These are phyloP conservation scores for Corynespora cassiicola DNA, from an alignment of 2,329 filamentous ascomycete genomes.

Conservation along the genomic window DNA sequence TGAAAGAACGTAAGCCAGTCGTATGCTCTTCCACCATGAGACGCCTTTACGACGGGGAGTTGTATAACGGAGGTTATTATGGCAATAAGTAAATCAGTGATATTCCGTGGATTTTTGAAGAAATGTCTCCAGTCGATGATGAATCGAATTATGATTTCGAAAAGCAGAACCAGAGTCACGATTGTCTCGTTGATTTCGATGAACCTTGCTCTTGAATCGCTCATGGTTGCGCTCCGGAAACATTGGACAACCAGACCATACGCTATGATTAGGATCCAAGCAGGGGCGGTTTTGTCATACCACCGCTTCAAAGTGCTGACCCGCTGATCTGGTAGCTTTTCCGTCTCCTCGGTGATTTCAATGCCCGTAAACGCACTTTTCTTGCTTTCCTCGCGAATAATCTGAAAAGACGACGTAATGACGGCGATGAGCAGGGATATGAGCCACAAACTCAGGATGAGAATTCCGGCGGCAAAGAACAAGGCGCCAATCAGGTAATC, in stretches of 20 bases:
- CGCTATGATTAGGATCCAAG: constrained; percentile 84
- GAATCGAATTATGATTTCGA: constrained; percentile 85
- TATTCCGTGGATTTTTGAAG: constrained; percentile 74
- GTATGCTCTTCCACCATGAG: constrained; percentile 68
- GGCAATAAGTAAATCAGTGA: constrained; percentile 81
- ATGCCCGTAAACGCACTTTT: constrained; percentile 89
- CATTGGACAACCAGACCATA: constrained; percentile 82
- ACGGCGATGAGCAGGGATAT: constrained; percentile 94
- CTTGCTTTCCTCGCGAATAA: constrained; percentile 95
- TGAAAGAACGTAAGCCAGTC: constrained; percentile 93
- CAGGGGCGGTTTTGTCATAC: constrained; percentile 74
- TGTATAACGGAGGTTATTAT: constrained; percentile 85
- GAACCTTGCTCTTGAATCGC: constrained; percentile 62
- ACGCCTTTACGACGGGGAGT: constrained; percentile 77
- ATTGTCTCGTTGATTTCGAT: constrained; percentile 76
- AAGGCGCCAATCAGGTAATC: constrained; percentile 88
- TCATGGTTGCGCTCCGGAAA: constrained; percentile 79
- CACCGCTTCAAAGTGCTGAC: constrained; percentile 67
- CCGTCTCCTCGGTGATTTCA: constrained; percentile 52
- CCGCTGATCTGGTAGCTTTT: constrained; percentile 48
- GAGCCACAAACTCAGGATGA: constrained; percentile 95
- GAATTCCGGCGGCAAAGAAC: constrained; percentile 74
- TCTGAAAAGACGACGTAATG: constrained; percentile 97
- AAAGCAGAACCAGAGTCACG: constrained; percentile 77
- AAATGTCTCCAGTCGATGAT: constrained; percentile 82